phyloP scores from a whole-genome alignment of 345 rosid species.

The Euclidium syriacum region DNA sequence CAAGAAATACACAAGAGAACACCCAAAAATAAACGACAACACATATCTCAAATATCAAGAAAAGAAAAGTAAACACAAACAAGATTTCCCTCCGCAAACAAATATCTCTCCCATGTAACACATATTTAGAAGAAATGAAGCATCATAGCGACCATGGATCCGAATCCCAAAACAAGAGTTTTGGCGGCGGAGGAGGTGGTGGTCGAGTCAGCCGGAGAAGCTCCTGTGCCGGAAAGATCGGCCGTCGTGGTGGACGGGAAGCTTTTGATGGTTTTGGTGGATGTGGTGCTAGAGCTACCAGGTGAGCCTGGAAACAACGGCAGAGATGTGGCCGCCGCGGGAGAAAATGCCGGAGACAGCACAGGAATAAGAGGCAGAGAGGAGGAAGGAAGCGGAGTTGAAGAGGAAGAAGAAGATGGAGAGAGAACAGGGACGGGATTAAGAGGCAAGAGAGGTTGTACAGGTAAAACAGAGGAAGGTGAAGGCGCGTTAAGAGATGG shows the following conservation, averaged over 20 bases:
- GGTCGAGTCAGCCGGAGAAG: conserved; percentile 18
- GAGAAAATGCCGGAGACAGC: conserved; percentile 19
- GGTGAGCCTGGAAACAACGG: conserved; percentile 34
- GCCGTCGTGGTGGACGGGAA: conserved; percentile 24
- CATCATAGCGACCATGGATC: conserved; percentile 24
- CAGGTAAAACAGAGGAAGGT: conserved; percentile 29
- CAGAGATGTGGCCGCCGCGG: conserved; percentile 14
- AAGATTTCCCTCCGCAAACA: background rate
- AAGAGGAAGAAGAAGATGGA: conserved; percentile 30
- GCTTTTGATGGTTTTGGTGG: conserved; percentile 28
- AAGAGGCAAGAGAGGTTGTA: conserved; percentile 28
- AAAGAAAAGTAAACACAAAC: conserved; percentile 6
- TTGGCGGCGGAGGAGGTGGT: background rate
- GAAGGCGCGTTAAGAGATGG: conserved; percentile 27
- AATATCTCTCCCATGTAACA: background rate
- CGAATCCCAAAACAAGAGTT: conserved; percentile 25
- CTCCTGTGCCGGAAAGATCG: conserved; percentile 7
- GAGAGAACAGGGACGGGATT: conserved; percentile 24
- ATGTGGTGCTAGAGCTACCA: conserved; percentile 20
- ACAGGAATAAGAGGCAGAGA: conserved; percentile 25
- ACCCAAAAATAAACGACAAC: background rate
- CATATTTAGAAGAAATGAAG: conserved; percentile 26
- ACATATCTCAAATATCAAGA: conserved; percentile 5
- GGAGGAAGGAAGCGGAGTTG: conserved; percentile 31
- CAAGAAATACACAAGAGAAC: background rate